Evolutionary conservation across 306 rosid genomes (phyloP), one percentile per base, ranked within the genome.

Genomic region (Corylus heterophylla): DNA sequence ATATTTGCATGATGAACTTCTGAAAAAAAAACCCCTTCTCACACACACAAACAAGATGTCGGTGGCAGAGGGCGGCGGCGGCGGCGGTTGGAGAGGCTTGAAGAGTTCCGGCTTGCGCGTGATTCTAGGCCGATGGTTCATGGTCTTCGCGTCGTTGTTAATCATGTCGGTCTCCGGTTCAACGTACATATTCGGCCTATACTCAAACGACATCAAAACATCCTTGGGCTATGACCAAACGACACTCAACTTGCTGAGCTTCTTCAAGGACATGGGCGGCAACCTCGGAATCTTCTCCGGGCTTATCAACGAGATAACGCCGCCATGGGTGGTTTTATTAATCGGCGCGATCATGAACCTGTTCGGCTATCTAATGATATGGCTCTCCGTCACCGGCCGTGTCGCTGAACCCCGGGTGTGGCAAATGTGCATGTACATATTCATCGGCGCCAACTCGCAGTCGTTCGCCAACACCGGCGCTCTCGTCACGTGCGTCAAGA

Each of bases 381-480:
- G 96, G 96, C 86, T 93, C 0, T 89, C 96, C 0, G 91, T 93
- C 45, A 87, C 91, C 0, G 74, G 71, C 2, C 80, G 79, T 14
- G 85, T 70, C 5, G 54, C 89, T 1, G 85, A 78, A 29, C 96
- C 94, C 17, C 79, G 44, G 2, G 59, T 89, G 6, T 93, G 96
- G 97, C 92, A 89, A 35, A 89, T 93, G 97, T 90, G 96, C 52
- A 47, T 93, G 18, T 93, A 90, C 76, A 89, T 93, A n/a, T 84
- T 84, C 83, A 29, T 93, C 27, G 94, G 96, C 2, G 90, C 92
- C 2, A 90, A 93, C 78, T 90, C 97, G 0, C 93, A 88, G 83
- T 77, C 89, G 0, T 92, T 88, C 37, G 86, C 93, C 2, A 89
- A 88, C 8, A 92, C 91, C 0, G 91, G 93, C 16, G 93, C 90